Evolutionary conservation across 495 filamentous ascomycete genomes (phyloP), one percentile per base, ranked within the genome.

Genomic region (Talaromyces proteolyticus): DNA sequence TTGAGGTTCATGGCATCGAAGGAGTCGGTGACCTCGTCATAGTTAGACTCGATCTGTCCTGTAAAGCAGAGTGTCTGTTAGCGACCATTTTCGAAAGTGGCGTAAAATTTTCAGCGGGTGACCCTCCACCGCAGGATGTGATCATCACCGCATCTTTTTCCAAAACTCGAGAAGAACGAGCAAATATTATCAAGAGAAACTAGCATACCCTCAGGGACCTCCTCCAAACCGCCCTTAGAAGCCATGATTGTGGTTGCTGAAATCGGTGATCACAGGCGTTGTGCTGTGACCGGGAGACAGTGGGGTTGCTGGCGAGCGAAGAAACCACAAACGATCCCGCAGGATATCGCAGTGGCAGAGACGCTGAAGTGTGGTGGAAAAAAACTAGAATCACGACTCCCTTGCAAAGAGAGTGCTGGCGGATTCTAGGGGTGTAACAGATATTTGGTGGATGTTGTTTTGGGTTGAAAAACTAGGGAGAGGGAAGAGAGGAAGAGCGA

Each of bases 1-100:
- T 94, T 95, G 63, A 98, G 80, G 74, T 86, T 84, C 93, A 98
- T 98, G 54, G 90, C 80, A 74, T 98, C 93, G 72, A 98, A 98
- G 51, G 91, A 95, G 74, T 99, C 93, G 69, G 91, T 93, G 62
- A 92, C 89, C 82, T 99, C 94, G 82, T 99, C 93, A 76, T 99
- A 99, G 88, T 97, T 99, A 64, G 91, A 96, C 78, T 97, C 93
- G 78, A 99, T 97, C 77, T 91, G 88, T 67, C 88, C 94, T 95
- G 74, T 63, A 48, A 52, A 37, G 11, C 6, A 37, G 38, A 11
- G 26, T 40, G 47, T 7, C 21, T 23, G 36, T 49, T 49, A 39
- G 34, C 38, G 7, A 21, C 39, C 7, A 6, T 8, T n/a, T n/a
- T 25, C 21, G 18, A 39, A 39, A 26, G 38, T 11, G 34, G 37